Evolutionary conservation across 2,329 filamentous ascomycete species (phyloP).

Genomic region (Nigrograna mackinnonii): DNA sequence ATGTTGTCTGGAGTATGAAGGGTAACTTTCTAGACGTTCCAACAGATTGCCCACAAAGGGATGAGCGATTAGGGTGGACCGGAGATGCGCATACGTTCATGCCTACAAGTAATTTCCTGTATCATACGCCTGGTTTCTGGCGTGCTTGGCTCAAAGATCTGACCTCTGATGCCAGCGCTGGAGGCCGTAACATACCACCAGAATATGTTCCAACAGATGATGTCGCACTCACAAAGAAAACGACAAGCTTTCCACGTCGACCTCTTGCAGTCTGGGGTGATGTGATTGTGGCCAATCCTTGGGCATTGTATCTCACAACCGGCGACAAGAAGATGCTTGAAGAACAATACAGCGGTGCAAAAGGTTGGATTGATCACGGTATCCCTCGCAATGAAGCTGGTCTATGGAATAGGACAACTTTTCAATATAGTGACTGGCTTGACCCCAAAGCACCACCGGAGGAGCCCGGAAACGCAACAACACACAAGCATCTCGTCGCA

Average conservation of each 20-base stretch:
- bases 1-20: constrained; percentile 60
- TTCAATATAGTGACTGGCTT: no score
- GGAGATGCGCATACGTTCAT: constrained; percentile 56
- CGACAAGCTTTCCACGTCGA: no score
- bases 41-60: constrained; percentile 62
- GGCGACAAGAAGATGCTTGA: background rate
- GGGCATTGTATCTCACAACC: background rate
- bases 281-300: background rate
- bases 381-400: no score
- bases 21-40: constrained; percentile 54
- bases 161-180: constrained; percentile 15
- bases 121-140: constrained; percentile 56
- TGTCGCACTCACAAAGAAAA: no score
- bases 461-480: background rate
- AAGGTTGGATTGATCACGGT: background rate
- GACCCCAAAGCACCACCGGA: constrained; percentile 1
- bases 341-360: background rate
- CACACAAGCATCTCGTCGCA: background rate
- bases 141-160: constrained; percentile 43
- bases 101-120: constrained; percentile 58
- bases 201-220: background rate
- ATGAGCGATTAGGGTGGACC: constrained; percentile 60
- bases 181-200: background rate
- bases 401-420: no score
- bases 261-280: constrained; percentile 1